phyloP scores from a whole-genome alignment of 1,139 yeast species.

The Debaryomycetaceae sp. region DNA sequence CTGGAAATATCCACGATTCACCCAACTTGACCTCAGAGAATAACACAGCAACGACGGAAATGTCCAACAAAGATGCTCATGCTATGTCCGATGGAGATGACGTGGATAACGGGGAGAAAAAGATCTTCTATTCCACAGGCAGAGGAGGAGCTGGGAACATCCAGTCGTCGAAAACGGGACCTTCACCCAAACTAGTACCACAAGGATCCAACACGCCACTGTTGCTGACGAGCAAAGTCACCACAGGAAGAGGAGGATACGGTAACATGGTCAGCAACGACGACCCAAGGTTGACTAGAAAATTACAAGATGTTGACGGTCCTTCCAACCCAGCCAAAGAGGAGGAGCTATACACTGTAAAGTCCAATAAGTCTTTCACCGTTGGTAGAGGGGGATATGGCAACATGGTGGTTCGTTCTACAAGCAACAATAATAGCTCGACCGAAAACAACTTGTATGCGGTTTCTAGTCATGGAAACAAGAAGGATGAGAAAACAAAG shows the following conservation, averaged over 20 bases:
- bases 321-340: constrained; percentile 14
- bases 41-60: constrained; percentile 9
- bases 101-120: constrained; percentile 19
- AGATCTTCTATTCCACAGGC: constrained; percentile 58
- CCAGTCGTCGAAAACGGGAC: constrained; percentile 38
- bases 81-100: constrained; percentile 3
- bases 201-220: constrained; percentile 67
- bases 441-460: constrained; percentile 19
- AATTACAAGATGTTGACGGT: constrained; percentile 66
- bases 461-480: constrained; percentile 23
- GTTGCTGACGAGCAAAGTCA: constrained; percentile 52
- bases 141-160: constrained; percentile 83
- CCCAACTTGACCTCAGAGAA: constrained; percentile 17
- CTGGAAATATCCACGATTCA: constrained; percentile 31
- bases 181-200: constrained; percentile 53
- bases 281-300: constrained; percentile 59
- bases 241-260: constrained; percentile 81
- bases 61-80: constrained; percentile 5
- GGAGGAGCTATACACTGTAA: constrained; percentile 33
- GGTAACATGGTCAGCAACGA: constrained; percentile 72
- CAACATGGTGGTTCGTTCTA: constrained; percentile 29
- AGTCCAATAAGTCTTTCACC: constrained; percentile 36
- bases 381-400: constrained; percentile 52
- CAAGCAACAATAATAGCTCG: constrained; percentile 8
- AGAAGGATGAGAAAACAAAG: constrained; percentile 14